phyloP scores from a whole-genome alignment of 2,329 filamentous ascomycete genomes.

The Penicillium sp. region DNA sequence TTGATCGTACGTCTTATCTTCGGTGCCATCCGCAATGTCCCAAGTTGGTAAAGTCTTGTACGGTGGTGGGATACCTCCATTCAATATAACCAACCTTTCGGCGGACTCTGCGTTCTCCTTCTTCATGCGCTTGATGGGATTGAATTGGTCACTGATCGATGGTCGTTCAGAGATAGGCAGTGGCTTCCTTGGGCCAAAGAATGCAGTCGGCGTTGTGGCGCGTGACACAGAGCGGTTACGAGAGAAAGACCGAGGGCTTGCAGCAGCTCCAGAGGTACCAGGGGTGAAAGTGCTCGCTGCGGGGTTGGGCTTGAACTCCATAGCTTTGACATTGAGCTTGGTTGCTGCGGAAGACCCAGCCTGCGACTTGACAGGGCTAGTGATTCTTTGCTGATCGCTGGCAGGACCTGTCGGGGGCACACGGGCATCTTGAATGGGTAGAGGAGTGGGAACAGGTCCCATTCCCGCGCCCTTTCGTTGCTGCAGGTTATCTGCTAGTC shows the following conservation, averaged over 20 bases:
- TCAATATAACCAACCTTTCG: conserved; percentile 65
- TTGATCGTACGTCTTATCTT: conserved; percentile 74
- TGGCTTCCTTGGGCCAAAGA: conserved; percentile 70
- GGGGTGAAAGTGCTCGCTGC: conserved; percentile 80
- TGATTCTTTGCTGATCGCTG: conserved; percentile 51
- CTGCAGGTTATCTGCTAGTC: conserved; percentile 52
- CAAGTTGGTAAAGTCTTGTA: conserved; percentile 84
- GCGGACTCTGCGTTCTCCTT: conserved; percentile 58
- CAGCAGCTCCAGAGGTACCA: conserved; percentile 58
- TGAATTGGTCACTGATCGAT: conserved; percentile 56
- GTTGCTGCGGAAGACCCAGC: conserved; percentile 53
- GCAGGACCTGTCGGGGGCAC: conserved; percentile 72
- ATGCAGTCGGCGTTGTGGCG: conserved; percentile 50
- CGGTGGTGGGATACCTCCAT: conserved; percentile 78
- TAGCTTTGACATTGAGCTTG: conserved; percentile 61
- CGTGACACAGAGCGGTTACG: conserved; percentile 51
- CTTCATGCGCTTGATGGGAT: conserved; percentile 67
- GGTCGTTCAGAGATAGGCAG: conserved; percentile 58
- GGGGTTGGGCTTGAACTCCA: conserved; percentile 82
- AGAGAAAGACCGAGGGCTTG: conserved; percentile 66
- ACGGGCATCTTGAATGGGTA: conserved; percentile 64
- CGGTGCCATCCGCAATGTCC: conserved; percentile 67
- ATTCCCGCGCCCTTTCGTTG: conserved; percentile 48
- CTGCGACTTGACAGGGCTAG: conserved; percentile 47
- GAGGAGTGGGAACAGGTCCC: conserved; percentile 50